Percentiles rank a stretch among this genome's conserved stretches.
phyloP scores from a whole-genome alignment of 345 rosid genomes.

The Ceriops decandra region DNA sequence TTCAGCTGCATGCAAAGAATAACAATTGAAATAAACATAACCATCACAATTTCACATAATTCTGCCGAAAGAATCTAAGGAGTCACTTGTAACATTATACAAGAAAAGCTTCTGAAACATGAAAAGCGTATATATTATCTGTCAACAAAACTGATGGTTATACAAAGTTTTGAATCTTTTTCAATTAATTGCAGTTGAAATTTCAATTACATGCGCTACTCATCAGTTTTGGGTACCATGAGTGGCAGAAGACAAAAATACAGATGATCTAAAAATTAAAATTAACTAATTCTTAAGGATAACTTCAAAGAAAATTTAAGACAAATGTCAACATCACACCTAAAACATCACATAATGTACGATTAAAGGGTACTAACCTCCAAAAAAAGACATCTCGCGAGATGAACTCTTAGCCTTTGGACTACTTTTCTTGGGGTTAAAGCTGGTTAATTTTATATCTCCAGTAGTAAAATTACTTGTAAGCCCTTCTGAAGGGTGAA shows the following conservation, averaged over 20 bases:
- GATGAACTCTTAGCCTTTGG: conserved; percentile 78
- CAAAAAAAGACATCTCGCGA: conserved; percentile 82
- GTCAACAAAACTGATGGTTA: no score
- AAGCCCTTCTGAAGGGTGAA: conserved; percentile 60
- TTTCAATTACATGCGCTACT: no score
- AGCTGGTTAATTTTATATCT: conserved; percentile 59
- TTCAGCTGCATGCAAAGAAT: conserved; percentile 54
- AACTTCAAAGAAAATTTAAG: not conserved
- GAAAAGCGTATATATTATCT: not conserved
- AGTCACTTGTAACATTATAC: not conserved
- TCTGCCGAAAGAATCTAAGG: not conserved
- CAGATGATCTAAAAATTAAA: no score
- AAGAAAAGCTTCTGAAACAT: not conserved
- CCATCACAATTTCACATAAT: not conserved
- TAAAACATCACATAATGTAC: not conserved
- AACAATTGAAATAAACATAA: conserved; percentile 10
- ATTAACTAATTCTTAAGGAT: no score
- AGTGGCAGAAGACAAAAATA: no score
- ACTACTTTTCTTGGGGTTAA: conserved; percentile 74
- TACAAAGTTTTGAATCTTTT: no score
- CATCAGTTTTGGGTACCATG: no score
- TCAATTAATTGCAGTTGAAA: no score
- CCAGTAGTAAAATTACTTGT: conserved; percentile 42
- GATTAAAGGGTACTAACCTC: conserved; percentile 49
- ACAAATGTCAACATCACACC: not conserved